Evolutionary conservation across 2,329 filamentous ascomycete genomes (phyloP).

Genomic region (Pestalotiopsis fici): DNA sequence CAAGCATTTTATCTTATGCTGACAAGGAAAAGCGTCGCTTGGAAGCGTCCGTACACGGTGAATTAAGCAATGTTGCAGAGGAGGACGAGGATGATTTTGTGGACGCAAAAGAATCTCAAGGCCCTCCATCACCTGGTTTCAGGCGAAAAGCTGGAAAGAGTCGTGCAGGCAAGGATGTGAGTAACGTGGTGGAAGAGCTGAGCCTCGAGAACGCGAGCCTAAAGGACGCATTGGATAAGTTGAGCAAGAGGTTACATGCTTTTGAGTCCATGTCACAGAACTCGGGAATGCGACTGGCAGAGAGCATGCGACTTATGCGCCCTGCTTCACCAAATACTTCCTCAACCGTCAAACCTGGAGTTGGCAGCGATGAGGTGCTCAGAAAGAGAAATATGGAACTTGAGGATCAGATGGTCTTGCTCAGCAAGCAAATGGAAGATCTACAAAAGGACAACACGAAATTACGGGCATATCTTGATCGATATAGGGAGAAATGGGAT

Average conservation of each 20-base stretch:
- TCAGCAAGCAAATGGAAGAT: constrained; percentile 62
- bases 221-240: constrained; percentile 81
- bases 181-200: constrained; percentile 83
- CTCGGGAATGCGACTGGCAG: constrained; percentile 80
- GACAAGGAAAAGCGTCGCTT: constrained; percentile 66
- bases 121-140: constrained; percentile 41
- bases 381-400: constrained; percentile 60
- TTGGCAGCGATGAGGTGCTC: constrained; percentile 42
- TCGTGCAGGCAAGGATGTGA: constrained; percentile 44
- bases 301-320: constrained; percentile 70
- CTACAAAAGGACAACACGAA: constrained; percentile 64
- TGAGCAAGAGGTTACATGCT: constrained; percentile 84
- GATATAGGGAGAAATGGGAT: constrained; percentile 64
- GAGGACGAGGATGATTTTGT: constrained; percentile 87
- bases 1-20: constrained; percentile 77
- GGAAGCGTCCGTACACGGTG: constrained; percentile 48
- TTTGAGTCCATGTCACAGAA: constrained; percentile 93
- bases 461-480: constrained; percentile 55
- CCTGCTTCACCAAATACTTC: constrained; percentile 52
- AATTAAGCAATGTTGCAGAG: constrained; percentile 37
- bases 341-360: constrained; percentile 28
- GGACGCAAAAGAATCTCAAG: constrained; percentile 73
- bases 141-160: constrained; percentile 42
- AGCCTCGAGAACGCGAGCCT: constrained; percentile 85
- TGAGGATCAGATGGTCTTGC: constrained; percentile 63